Conservation (phyloP, 176 grass and related monocot species). For the sorghum (Sorghum bicolor) region DNA sequence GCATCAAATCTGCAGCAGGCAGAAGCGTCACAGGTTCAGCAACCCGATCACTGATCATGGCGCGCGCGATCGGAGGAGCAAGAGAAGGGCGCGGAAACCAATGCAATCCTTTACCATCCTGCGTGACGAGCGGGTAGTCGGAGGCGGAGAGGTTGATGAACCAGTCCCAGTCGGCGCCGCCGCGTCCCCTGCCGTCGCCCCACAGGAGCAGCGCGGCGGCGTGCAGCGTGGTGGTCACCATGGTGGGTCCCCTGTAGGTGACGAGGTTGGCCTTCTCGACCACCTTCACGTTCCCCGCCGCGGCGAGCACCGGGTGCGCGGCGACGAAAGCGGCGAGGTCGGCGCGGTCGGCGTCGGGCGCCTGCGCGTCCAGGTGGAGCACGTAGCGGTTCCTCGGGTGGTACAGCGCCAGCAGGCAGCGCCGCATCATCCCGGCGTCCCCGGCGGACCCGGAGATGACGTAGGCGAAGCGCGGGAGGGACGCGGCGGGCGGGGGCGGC, state of each 20-base stretch:
- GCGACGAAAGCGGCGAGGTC: constrained; percentile 47
- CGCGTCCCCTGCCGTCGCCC: constrained; percentile 20
- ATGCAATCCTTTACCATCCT: constrained; percentile 54
- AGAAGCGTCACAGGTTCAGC: background rate
- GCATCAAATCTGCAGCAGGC: constrained; percentile 55
- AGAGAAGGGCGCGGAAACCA: background rate
- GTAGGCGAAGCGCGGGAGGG: constrained; percentile 58
- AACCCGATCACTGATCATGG: background rate
- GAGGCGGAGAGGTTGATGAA: constrained; percentile 88
- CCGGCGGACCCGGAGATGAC: constrained; percentile 61
- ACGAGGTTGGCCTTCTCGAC: constrained; percentile 77
- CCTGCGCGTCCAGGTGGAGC: constrained; percentile 77
- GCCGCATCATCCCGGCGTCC: constrained; percentile 47
- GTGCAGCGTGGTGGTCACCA: constrained; percentile 89
- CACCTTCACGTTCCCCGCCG: constrained; percentile 50
- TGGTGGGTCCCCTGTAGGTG: constrained; percentile 85
- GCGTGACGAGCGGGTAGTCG: constrained; percentile 79
- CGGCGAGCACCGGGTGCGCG: constrained; percentile 43
- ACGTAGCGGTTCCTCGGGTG: constrained; percentile 80
- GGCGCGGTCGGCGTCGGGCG: constrained; percentile 47
- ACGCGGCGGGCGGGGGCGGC: background rate
- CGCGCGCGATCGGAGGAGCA: background rate
- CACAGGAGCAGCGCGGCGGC: constrained; percentile 54
- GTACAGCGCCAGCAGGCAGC: constrained; percentile 73
- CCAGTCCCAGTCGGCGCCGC: constrained; percentile 64